These are phyloP conservation scores for Tulasnella sp. DNA, from an alignment of 768 basidiomycete genomes.

Conservation along the genomic window DNA sequence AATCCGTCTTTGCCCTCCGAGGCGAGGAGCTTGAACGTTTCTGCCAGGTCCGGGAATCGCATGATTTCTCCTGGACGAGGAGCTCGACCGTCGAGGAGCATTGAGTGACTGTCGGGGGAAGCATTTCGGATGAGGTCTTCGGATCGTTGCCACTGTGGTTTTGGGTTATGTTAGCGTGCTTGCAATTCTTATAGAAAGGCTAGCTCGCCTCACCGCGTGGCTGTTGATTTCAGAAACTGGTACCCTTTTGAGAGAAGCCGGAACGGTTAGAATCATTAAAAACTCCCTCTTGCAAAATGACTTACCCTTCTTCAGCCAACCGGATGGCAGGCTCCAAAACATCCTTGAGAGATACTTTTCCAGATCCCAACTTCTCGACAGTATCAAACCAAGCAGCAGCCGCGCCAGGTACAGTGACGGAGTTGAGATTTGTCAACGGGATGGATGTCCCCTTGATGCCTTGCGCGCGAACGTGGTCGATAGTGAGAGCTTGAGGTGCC, in stretches of 20 bases:
- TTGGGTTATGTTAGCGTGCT: conserved; percentile 28
- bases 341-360: conserved; percentile 66
- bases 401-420: conserved; percentile 65
- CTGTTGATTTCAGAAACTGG: conserved; percentile 87
- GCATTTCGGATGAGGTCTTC: conserved; percentile 78
- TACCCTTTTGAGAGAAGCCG: conserved; percentile 52
- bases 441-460: conserved; percentile 73
- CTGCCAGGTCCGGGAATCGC: conserved; percentile 76
- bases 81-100: conserved; percentile 82
- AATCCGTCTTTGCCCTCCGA: conserved; percentile 88
- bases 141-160: conserved; percentile 53
- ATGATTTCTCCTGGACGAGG: conserved; percentile 86
- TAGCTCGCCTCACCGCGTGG: conserved; percentile 50
- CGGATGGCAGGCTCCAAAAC: conserved; percentile 87
- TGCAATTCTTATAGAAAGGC: background rate
- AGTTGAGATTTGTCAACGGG: conserved; percentile 78
- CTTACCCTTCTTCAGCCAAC: conserved; percentile 87
- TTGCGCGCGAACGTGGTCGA: conserved; percentile 69
- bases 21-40: conserved; percentile 79
- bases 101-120: conserved; percentile 82
- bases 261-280: background rate
- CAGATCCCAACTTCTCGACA: conserved; percentile 78
- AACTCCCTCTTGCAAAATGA: background rate
- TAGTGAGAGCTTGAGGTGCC: conserved; percentile 75
- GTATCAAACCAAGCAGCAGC: conserved; percentile 96